A percentile compares a stretch with the other conserved stretches of the same genome.
Conservation (phyloP, 1,139 yeast species). For the Yamadazyma diospyri region DNA sequence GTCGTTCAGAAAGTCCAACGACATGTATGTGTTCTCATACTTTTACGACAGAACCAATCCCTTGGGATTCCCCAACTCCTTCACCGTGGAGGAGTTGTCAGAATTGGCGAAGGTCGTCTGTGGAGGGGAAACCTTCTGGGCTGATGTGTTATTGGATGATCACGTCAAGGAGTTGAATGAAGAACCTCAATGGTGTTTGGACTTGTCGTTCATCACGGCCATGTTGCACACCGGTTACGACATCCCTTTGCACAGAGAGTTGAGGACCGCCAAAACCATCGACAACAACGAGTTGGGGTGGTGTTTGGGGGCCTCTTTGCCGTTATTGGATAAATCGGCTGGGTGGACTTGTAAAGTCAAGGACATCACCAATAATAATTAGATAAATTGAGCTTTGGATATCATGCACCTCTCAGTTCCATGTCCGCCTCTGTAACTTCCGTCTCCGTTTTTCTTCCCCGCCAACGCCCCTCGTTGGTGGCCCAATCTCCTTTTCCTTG, state of each 20-base stretch:
- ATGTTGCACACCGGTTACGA: slow-evolving; percentile 93
- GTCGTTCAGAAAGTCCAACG: slow-evolving; percentile 66
- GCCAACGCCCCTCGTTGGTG: too few relatives aligned
- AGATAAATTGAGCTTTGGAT: too few relatives aligned
- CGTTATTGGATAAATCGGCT: slow-evolving; percentile 63
- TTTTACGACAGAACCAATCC: slow-evolving; percentile 94
- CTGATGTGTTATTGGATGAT: slow-evolving; percentile 56
- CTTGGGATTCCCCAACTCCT: slow-evolving; percentile 88
- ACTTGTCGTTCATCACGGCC: slow-evolving; percentile 84
- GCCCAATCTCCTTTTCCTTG: too few relatives aligned
- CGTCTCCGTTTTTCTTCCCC: neutral
- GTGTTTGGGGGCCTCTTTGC: slow-evolving; percentile 97
- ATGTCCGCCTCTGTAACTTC: too few relatives aligned
- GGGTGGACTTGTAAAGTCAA: slow-evolving; percentile 70
- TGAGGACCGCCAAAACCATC: slow-evolving; percentile 86
- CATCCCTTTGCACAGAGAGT: slow-evolving; percentile 84
- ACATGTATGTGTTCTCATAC: slow-evolving; percentile 86
- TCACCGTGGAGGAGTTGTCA: slow-evolving; percentile 77
- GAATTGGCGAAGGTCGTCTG: slow-evolving; percentile 85
- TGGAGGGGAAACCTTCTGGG: slow-evolving; percentile 74
- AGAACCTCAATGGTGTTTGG: slow-evolving; percentile 94
- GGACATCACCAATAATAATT: slow-evolving; percentile 6
- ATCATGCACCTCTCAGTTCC: too few relatives aligned
- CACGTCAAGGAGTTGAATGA: slow-evolving; percentile 61
- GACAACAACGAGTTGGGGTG: slow-evolving; percentile 91